Percentiles rank a stretch among this genome's conserved stretches.
These are phyloP conservation scores for Lasiodiplodia sp. DNA, from an alignment of 2,329 filamentous ascomycete genomes.

Conservation along the genomic window DNA sequence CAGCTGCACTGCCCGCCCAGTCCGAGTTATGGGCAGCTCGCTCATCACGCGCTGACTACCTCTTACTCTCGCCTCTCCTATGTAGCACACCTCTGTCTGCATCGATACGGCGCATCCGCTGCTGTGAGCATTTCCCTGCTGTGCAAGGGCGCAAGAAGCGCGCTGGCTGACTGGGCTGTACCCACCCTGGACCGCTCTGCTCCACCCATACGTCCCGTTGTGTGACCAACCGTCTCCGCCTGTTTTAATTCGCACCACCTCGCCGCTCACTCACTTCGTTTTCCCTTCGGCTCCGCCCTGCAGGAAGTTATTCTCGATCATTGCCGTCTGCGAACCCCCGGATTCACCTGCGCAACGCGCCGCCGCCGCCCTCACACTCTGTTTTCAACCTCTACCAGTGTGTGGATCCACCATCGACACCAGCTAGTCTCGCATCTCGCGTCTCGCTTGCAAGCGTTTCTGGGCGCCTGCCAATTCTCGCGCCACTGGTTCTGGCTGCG, in stretches of 20 bases:
- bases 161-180: slow-evolving; percentile 3
- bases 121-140: slow-evolving; percentile 16
- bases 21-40: slow-evolving; percentile 8
- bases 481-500: not conserved
- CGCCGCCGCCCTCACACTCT: not conserved
- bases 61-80: not conserved
- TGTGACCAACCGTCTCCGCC: slow-evolving; percentile 23
- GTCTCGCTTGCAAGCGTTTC: not conserved
- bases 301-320: slow-evolving; percentile 9
- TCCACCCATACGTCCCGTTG: slow-evolving; percentile 17
- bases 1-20: slow-evolving; percentile 8
- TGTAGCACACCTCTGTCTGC: slow-evolving; percentile 7
- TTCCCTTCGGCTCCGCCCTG: slow-evolving; percentile 23
- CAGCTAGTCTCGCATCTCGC: no score
- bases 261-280: slow-evolving; percentile 15
- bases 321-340: slow-evolving; percentile 15
- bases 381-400: not conserved
- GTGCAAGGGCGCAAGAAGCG: slow-evolving; percentile 20
- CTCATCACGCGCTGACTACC: slow-evolving; percentile 21
- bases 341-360: slow-evolving; percentile 11
- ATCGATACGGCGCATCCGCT: slow-evolving; percentile 6
- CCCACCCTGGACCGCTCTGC: slow-evolving; percentile 8
- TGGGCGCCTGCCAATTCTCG: not conserved
- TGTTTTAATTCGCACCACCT: slow-evolving; percentile 28
- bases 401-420: not conserved